Conservation (phyloP, 768 basidiomycete genomes). For the Botryobasidium botryosum region DNA sequence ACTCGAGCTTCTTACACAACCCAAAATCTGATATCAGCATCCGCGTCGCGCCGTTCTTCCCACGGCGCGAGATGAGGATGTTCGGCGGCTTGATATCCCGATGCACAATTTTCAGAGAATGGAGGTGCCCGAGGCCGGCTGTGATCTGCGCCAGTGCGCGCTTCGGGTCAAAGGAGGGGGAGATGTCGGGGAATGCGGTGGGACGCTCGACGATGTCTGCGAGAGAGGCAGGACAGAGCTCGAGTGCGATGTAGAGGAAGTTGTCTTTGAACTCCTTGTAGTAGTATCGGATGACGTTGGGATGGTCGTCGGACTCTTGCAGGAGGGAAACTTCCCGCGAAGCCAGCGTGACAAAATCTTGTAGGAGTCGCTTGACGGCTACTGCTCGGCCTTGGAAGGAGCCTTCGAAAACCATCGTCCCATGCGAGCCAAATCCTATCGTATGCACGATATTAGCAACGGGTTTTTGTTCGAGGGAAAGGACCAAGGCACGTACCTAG, state of each 20-base stretch:
- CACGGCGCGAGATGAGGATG: conserved; percentile 59
- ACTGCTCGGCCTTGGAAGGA: conserved; percentile 94
- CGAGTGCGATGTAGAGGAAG: conserved; percentile 95
- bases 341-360: conserved; percentile 90
- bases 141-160: conserved; percentile 76
- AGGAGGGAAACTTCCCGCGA: conserved; percentile 85
- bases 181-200: conserved; percentile 58
- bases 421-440: conserved; percentile 85
- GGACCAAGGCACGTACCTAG: conserved; percentile 35
- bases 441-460: conserved; percentile 6
- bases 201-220: conserved; percentile 76
- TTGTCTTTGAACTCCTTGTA: conserved; percentile 88
- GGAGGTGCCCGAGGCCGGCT: conserved; percentile 69
- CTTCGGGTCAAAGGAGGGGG: conserved; percentile 67
- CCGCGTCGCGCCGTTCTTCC: conserved; percentile 43
- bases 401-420: conserved; percentile 88
- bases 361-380: conserved; percentile 91
- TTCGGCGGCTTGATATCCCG: conserved; percentile 93
- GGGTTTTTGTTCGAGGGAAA: not conserved
- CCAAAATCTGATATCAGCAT: conserved; percentile 98
- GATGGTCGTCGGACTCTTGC: conserved; percentile 95
- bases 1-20: conserved; percentile 83
- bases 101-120: conserved; percentile 31
- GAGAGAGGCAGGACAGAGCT: conserved; percentile 80
- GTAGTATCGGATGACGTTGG: conserved; percentile 96